A percentile compares a stretch with the other conserved stretches of the same genome.
These are phyloP conservation scores for Fraxinus angustifolia DNA, from an alignment of 305 asterid species.

Conservation along the genomic window DNA sequence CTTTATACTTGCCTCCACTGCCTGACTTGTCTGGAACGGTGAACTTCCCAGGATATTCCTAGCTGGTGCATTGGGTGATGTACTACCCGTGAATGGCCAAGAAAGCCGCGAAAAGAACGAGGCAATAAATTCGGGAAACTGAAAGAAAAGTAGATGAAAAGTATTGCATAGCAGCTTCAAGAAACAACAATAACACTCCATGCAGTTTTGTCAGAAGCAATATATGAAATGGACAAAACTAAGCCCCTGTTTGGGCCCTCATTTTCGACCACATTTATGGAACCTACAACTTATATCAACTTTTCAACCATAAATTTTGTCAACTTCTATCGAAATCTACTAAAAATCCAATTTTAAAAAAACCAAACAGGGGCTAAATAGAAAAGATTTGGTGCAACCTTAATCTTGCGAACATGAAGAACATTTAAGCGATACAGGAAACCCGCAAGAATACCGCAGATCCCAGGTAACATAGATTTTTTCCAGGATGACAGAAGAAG, in stretches of 20 bases:
- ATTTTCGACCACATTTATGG: neutral
- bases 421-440: conserved; percentile 41
- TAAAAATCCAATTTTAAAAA: neutral
- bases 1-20: conserved; percentile 35
- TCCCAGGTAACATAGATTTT: conserved; percentile 47
- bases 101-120: conserved; percentile 42
- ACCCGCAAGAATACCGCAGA: conserved; percentile 53
- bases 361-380: neutral
- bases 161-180: neutral
- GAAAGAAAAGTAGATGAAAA: conserved; percentile 6
- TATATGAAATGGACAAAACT: neutral
- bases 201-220: neutral
- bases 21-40: conserved; percentile 32
- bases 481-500: conserved; percentile 53
- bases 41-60: conserved; percentile 33
- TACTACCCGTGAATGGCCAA: conserved; percentile 35
- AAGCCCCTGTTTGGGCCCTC: neutral
- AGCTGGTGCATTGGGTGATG: conserved; percentile 31
- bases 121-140: conserved; percentile 45
- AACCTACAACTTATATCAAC: neutral
- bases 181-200: neutral
- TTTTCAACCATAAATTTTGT: neutral
- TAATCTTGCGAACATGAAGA: conserved; percentile 34
- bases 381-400: conserved; percentile 27
- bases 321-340: neutral